phyloP scores from a whole-genome alignment of 805 yeast species.

The Candida pini region DNA sequence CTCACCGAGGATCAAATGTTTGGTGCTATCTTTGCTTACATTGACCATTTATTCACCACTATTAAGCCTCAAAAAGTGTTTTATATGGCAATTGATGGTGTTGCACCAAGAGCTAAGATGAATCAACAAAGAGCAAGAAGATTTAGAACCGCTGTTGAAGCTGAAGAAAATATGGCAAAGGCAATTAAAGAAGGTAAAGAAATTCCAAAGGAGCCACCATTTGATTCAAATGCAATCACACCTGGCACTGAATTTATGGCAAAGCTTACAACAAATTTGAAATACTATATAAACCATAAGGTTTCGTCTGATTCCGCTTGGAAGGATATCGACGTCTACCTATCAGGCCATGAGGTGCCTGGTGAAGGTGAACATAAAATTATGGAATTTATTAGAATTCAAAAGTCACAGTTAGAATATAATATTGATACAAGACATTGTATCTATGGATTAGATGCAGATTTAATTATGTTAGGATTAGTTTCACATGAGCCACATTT shows the following conservation, averaged over 20 bases:
- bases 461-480: conserved; percentile 87
- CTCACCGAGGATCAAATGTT: conserved; percentile 88
- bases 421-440: conserved; percentile 86
- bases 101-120: conserved; percentile 98
- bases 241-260: conserved; percentile 98
- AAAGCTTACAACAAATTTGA: conserved; percentile 71
- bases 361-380: conserved; percentile 99
- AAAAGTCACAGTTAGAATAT: conserved; percentile 68
- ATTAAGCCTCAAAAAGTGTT: conserved; percentile 83
- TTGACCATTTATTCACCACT: conserved; percentile 85
- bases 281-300: conserved; percentile 84
- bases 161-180: conserved; percentile 69
- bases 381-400: conserved; percentile 82
- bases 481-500: conserved; percentile 95
- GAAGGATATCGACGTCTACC: conserved; percentile 69
- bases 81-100: conserved; percentile 98
- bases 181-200: conserved; percentile 70
- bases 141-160: conserved; percentile 89
- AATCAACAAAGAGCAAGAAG: conserved; percentile 96
- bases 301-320: conserved; percentile 81
- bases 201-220: conserved; percentile 77
- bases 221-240: conserved; percentile 88
- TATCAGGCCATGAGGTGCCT: conserved; percentile 94
- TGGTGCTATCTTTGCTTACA: conserved; percentile 87
- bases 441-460: conserved; percentile 94